These are phyloP conservation scores for Daldinia decipiens DNA, from an alignment of 495 filamentous ascomycete species.

Conservation along the genomic window DNA sequence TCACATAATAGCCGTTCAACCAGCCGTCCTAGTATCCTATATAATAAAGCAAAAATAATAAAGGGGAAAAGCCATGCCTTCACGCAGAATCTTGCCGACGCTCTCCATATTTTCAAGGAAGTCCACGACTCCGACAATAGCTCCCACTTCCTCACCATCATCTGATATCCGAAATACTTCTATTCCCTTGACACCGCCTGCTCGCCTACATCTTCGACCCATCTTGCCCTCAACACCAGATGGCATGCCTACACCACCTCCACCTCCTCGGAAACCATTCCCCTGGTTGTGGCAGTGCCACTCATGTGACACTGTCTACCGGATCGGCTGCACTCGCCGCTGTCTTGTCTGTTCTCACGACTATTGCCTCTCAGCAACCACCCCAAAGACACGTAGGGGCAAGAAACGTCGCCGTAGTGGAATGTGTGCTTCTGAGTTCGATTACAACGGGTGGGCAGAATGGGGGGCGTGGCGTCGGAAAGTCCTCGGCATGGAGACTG, in stretches of 20 bases:
- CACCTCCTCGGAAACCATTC: conserved; percentile 44
- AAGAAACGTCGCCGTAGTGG: conserved; percentile 34
- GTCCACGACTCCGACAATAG: neutral
- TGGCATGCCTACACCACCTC: conserved; percentile 42
- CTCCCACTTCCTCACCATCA: conserved; percentile 3
- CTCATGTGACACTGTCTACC: conserved; percentile 51
- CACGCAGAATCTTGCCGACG: conserved; percentile 34
- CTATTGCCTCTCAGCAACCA: conserved; percentile 49
- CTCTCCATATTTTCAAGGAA: conserved; percentile 31
- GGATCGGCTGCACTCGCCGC: conserved; percentile 55
- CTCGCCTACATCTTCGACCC: conserved; percentile 48
- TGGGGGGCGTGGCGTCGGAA: conserved; percentile 55
- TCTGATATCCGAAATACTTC: conserved; percentile 6
- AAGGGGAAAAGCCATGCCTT: conserved; percentile 24
- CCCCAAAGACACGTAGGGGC: conserved; percentile 22
- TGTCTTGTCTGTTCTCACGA: conserved; percentile 58
- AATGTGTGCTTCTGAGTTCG: conserved; percentile 52
- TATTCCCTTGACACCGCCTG: conserved; percentile 37
- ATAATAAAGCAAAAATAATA: conserved; percentile 2
- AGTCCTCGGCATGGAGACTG: conserved; percentile 37
- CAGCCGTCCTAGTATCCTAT: conserved; percentile 15
- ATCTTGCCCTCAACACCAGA: conserved; percentile 42
- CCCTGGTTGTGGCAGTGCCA: conserved; percentile 61
- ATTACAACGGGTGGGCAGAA: conserved; percentile 54
- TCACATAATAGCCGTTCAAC: conserved; percentile 15